Evolutionary conservation across 176 grass and related monocot genomes (phyloP).

Genomic region (Rhipidocladum racemiflorum): DNA sequence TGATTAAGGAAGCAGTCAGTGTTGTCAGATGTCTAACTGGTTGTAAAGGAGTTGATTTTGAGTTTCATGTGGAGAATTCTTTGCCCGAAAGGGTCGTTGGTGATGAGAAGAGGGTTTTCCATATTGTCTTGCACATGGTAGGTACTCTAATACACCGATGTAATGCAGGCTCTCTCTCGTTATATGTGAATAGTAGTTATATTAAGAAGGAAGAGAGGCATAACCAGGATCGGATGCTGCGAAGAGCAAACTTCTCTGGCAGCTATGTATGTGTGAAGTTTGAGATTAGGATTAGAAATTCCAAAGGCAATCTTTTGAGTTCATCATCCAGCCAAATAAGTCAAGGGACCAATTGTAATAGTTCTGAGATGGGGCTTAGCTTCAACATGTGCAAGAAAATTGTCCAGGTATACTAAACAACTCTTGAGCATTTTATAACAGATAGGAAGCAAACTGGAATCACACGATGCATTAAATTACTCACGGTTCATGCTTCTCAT

Average conservation of each 20-base stretch:
- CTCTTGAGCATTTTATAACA: not conserved
- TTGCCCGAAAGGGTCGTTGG: conserved; percentile 70
- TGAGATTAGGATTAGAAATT: conserved; percentile 58
- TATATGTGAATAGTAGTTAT: conserved; percentile 58
- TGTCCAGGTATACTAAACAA: conserved; percentile 48
- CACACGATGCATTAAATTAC: not conserved
- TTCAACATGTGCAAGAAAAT: conserved; percentile 88
- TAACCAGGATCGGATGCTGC: conserved; percentile 65
- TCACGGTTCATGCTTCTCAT: conserved; percentile 3
- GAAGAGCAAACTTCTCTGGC: conserved; percentile 66
- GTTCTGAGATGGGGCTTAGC: conserved; percentile 75
- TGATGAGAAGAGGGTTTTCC: conserved; percentile 93
- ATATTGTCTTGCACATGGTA: conserved; percentile 84
- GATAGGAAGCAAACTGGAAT: conserved; percentile 2
- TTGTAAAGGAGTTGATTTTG: conserved; percentile 61
- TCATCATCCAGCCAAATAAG: conserved; percentile 24
- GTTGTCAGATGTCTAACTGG: conserved; percentile 80
- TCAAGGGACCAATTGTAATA: conserved; percentile 31
- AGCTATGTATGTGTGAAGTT: conserved; percentile 80
- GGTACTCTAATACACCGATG: conserved; percentile 59
- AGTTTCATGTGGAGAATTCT: conserved; percentile 58
- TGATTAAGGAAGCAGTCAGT: conserved; percentile 75
- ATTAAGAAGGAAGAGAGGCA: conserved; percentile 57
- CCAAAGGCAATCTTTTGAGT: conserved; percentile 19
- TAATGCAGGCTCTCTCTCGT: conserved; percentile 44